Percentiles rank a stretch among this genome's conserved stretches.
Conservation (phyloP, 169 alveolate genomes). For the Plasmodium yoelii region DNA sequence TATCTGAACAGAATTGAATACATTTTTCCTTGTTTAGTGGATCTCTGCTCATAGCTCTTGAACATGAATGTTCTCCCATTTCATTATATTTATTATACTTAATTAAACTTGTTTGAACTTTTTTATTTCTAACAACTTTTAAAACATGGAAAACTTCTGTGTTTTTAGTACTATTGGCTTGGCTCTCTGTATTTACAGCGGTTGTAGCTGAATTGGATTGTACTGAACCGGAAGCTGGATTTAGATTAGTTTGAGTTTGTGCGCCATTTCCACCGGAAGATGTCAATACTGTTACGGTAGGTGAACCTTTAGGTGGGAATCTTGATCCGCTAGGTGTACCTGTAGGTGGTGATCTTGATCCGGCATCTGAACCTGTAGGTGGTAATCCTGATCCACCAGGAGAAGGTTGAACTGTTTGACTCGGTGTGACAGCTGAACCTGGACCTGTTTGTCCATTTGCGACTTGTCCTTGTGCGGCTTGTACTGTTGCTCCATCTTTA, state of each 20-base stretch:
- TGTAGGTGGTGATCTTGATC: no score
- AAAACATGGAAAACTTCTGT: neutral
- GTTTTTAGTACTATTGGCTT: neutral
- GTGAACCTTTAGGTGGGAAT: no score
- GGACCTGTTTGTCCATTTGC: no score
- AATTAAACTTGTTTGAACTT: neutral
- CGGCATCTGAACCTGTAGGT: no score
- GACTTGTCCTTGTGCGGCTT: no score
- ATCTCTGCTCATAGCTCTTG: neutral
- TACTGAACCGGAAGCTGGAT: neutral
- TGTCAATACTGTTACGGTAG: no score
- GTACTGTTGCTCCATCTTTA: no score
- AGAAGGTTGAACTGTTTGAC: no score
- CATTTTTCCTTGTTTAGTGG: slow-evolving; percentile 9
- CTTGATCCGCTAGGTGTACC: no score
- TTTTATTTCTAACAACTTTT: neutral
- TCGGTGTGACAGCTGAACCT: no score
- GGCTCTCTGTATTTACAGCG: neutral
- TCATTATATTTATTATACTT: neutral
- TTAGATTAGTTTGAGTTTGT: neutral
- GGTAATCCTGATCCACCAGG: no score
- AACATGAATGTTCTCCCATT: slow-evolving; percentile 1
- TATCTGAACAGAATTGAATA: neutral
- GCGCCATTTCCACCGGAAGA: neutral
- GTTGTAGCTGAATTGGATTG: neutral